Evolutionary conservation across 1,139 yeast species (phyloP).

Genomic region (Debaryomyces robertsiae): DNA sequence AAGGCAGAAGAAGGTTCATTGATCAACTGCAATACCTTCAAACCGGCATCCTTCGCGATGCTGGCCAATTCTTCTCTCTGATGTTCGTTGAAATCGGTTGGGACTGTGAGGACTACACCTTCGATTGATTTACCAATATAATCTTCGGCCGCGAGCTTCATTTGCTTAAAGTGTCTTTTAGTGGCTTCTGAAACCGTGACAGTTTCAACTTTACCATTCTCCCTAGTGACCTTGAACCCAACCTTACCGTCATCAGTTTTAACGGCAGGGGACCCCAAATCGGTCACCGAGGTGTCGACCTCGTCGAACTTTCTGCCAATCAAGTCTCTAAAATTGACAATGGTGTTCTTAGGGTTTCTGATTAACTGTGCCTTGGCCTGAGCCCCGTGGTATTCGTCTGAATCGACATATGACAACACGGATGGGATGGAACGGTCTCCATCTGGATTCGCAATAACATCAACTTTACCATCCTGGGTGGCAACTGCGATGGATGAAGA

Average conservation of each 20-base stretch:
- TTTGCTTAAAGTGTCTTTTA: conserved; percentile 79
- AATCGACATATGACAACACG: conserved; percentile 86
- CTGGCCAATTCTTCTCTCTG: conserved; percentile 68
- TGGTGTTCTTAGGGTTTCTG: conserved; percentile 86
- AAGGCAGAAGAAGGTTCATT: conserved; percentile 94
- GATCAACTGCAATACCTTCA: conserved; percentile 82
- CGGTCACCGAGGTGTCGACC: conserved; percentile 63
- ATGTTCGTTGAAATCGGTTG: conserved; percentile 78
- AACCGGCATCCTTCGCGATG: conserved; percentile 71
- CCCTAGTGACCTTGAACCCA: conserved; percentile 63
- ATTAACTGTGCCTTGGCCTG: conserved; percentile 92
- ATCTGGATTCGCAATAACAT: conserved; percentile 97
- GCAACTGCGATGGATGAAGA: conserved; percentile 94
- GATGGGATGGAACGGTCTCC: conserved; percentile 98
- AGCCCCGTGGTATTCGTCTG: conserved; percentile 95
- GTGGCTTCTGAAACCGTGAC: conserved; percentile 77
- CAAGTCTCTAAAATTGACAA: conserved; percentile 90
- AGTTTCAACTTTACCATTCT: conserved; percentile 46
- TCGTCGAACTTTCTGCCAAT: conserved; percentile 75
- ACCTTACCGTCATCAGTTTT: conserved; percentile 65
- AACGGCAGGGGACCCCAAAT: conserved; percentile 73
- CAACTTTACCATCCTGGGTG: conserved; percentile 85
- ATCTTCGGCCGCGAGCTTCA: conserved; percentile 89
- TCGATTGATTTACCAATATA: conserved; percentile 81
- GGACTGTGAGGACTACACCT: conserved; percentile 87